Evolutionary conservation across 1,284 basidiomycete species (phyloP), one percentile per base, ranked within the genome.

Genomic region (Puccinia hordei): DNA sequence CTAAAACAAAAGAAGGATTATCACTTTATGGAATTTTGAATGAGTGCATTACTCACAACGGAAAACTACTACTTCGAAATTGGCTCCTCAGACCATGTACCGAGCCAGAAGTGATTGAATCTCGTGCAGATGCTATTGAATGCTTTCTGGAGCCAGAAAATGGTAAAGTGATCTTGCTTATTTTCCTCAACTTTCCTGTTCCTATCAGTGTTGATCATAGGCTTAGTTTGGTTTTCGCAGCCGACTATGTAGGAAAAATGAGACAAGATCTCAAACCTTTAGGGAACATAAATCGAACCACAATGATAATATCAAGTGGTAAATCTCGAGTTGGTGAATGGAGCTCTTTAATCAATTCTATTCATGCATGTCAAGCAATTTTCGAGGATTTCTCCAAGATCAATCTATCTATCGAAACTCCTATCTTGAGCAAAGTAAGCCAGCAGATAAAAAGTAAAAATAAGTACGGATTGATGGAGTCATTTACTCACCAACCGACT

Each of bases 241-340:
- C 63, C 19, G 63, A 78, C 24, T 59, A 53, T n/a, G 41, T 51
- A 15, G 76, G 63, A 15, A 69, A 68, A 61, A 78, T 78, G n/a
- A 65, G 65, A 17, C 65, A 78, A 24, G 51, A 71, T 66, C 55
- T 78, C 24, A 78, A 78, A 41, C 30, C 35, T 12, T 12, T 68
- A 9, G 76, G 65, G 22, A 78, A 78, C 65, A 41, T 78, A 19
- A 33, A 30, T 49, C 46, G 76, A 61, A 71, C 66, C 12, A 78
- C 38, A 24, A 69, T 69, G 63, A 71, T 78, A 13, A 68, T 78
- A 57, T 78, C 66, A 57, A 78, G 76, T 44, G 76, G 76, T 10
- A 78, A 78, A 78, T 66, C 63, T 27, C 63, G 66, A 55, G 76
- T 78, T n/a, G 76, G 66, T 22, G 76, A 78, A 69, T 78, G 76